These are phyloP conservation scores for Penicillium sp. DNA, from an alignment of 2,329 filamentous ascomycete species.

Conservation along the genomic window DNA sequence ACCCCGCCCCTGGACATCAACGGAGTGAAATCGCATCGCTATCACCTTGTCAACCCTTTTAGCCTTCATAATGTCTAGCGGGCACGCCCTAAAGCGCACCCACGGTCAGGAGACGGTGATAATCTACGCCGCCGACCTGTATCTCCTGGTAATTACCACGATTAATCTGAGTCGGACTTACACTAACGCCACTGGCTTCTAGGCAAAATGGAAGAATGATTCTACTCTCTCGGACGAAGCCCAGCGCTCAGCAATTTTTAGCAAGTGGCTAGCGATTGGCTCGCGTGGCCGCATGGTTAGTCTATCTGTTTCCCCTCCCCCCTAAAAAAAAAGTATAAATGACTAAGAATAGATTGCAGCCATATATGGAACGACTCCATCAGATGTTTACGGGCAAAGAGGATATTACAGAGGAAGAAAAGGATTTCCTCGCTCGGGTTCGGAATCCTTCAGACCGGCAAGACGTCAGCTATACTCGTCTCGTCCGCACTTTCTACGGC, in stretches of 20 bases:
- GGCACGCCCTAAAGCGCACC: neutral
- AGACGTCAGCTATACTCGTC: neutral
- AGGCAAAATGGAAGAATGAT: neutral
- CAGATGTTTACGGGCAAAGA: neutral
- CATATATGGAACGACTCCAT: neutral
- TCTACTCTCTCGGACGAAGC: slow-evolving; percentile 14
- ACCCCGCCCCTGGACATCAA: too few species aligned
- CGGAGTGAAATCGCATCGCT: too few species aligned
- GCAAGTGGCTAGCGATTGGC: slow-evolving; percentile 1
- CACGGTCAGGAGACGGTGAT: neutral
- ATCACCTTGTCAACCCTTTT: too few species aligned
- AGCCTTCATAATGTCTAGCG: neutral
- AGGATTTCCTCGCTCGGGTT: neutral
- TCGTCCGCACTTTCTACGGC: neutral
- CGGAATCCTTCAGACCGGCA: neutral
- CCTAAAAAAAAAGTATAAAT: neutral
- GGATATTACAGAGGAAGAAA: neutral
- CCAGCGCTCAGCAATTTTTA: neutral
- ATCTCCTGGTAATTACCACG: neutral
- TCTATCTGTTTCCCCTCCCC: neutral
- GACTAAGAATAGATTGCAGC: neutral
- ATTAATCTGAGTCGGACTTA: neutral
- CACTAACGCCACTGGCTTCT: neutral
- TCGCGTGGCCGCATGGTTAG: neutral
- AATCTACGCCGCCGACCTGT: neutral